phyloP scores from a whole-genome alignment of 805 yeast genomes.

The Zygoascus bituminiphila region DNA sequence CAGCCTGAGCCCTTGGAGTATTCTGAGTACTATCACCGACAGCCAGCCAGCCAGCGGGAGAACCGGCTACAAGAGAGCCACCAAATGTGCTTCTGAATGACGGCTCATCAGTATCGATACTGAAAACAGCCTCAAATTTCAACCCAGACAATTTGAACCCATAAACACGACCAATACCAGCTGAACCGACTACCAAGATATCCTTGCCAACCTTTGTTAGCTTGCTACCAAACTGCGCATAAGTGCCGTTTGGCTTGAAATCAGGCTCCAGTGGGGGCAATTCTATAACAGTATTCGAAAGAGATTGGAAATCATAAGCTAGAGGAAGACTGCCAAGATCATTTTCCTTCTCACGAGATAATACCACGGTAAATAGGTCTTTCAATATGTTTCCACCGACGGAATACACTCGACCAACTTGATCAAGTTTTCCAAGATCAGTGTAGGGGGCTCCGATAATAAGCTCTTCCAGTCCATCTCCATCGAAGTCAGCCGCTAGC shows the following conservation, averaged over 20 bases:
- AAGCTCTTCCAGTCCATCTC: constrained; percentile 36
- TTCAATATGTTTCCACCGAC: constrained; percentile 27
- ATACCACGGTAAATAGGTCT: constrained; percentile 10
- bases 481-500: constrained; percentile 29
- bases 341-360: constrained; percentile 7
- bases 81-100: constrained; percentile 21
- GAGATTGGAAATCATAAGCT: constrained; percentile 9
- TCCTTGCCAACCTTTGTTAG: constrained; percentile 24
- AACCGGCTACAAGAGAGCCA: constrained; percentile 18
- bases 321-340: constrained; percentile 5
- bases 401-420: constrained; percentile 31
- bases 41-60: constrained; percentile 25
- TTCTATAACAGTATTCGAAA: constrained; percentile 10
- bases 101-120: not conserved
- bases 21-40: constrained; percentile 25
- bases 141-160: constrained; percentile 25
- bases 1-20: constrained; percentile 31
- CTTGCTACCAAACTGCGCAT: constrained; percentile 37
- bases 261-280: constrained; percentile 2
- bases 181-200: constrained; percentile 31
- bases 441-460: constrained; percentile 38
- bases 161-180: constrained; percentile 33
- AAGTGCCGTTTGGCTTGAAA: constrained; percentile 18
- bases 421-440: constrained; percentile 29
- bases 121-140: constrained; percentile 10